These are phyloP conservation scores for Phytomonas serpens DNA, from an alignment of 208 protist species.

Conservation along the genomic window DNA sequence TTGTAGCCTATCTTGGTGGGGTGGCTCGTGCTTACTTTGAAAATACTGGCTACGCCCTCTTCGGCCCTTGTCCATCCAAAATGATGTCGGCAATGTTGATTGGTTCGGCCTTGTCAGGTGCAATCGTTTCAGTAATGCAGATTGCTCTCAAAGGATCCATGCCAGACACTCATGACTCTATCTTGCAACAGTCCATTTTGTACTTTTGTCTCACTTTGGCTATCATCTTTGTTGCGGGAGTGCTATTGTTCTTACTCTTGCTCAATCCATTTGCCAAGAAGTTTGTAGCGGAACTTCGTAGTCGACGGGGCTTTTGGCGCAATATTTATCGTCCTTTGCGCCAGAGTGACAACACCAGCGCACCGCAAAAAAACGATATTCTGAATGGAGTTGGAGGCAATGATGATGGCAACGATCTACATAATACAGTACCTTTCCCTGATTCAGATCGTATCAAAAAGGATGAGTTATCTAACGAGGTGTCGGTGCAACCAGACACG, in stretches of 20 bases:
- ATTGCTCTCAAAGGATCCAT: slow-evolving; percentile 67
- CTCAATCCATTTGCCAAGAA: slow-evolving; percentile 51
- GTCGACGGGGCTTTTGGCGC: slow-evolving; percentile 25
- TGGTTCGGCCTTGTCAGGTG: slow-evolving; percentile 54
- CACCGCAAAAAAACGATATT: background rate
- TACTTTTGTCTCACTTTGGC: slow-evolving; percentile 66
- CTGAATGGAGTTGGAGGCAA: slow-evolving; percentile 1
- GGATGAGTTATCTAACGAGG: background rate
- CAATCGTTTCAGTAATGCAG: slow-evolving; percentile 57
- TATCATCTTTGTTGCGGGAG: slow-evolving; percentile 45
- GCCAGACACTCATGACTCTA: slow-evolving; percentile 32
- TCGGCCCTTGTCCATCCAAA: slow-evolving; percentile 58
- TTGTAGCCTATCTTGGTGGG: slow-evolving; percentile 55
- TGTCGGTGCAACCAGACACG: background rate
- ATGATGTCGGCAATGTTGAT: slow-evolving; percentile 64
- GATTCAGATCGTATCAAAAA: background rate
- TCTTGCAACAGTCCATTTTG: slow-evolving; percentile 50
- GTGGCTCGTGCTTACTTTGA: slow-evolving; percentile 73
- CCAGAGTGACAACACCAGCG: background rate
- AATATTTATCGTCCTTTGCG: slow-evolving; percentile 42
- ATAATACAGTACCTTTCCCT: background rate
- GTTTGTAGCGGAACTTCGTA: slow-evolving; percentile 73
- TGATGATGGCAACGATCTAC: background rate
- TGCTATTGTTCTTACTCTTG: slow-evolving; percentile 34
- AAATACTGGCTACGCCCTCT: slow-evolving; percentile 86